Evolutionary conservation across 805 yeast genomes (phyloP), one percentile per base, ranked within the genome.

Genomic region (Sugiyamaella qingdaonensis): DNA sequence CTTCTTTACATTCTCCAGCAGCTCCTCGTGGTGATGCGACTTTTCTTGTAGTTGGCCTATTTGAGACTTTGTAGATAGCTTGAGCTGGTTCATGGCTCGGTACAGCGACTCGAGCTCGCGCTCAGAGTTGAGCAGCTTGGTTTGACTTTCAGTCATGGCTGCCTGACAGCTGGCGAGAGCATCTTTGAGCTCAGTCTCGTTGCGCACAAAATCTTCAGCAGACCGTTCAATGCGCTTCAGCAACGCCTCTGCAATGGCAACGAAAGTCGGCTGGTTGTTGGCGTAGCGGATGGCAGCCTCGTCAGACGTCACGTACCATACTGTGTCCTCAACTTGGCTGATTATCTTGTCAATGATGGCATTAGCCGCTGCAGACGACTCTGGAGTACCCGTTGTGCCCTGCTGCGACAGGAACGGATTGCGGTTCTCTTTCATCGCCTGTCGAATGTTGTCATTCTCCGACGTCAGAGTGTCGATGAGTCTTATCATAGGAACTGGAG

Each of bases 371-470:
- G 13, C 13, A 10, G 24, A 14, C 19, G 43, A 16, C 5, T 19
- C 43, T 16, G 43, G 13, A 16, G 14, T 39, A 4, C 33, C 47
- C 3, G 10, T 5, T 9, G 44, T 4, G 29, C 7, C 29, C 29
- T 24, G 29, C 3, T 19, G 37, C 4, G 43, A n/a, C 10, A 29
- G n/a, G 27, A 27, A 49, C 10, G 52, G 52, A 33, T 36, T 29
- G 11, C 46, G 36, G 27, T 36, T 49, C 27, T 36, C 48, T 9
- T 41, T 21, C 52, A 49, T 32, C 8, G 52, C 52, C 16, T 29
- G 47, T n/a, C 52, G 41, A 16, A 49, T 49, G 32, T 16, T 39
- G 24, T 49, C 43, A 29, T 49, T 49, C 29, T 49, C 52, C 2
- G 52, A 36, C 4, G 34, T 19, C 16, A 49, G 43, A 2, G 47